Percentiles rank a stretch among this genome's conserved stretches.
phyloP scores from a whole-genome alignment of 352 stramenopile species.

The Globisporangium cystogenes region DNA sequence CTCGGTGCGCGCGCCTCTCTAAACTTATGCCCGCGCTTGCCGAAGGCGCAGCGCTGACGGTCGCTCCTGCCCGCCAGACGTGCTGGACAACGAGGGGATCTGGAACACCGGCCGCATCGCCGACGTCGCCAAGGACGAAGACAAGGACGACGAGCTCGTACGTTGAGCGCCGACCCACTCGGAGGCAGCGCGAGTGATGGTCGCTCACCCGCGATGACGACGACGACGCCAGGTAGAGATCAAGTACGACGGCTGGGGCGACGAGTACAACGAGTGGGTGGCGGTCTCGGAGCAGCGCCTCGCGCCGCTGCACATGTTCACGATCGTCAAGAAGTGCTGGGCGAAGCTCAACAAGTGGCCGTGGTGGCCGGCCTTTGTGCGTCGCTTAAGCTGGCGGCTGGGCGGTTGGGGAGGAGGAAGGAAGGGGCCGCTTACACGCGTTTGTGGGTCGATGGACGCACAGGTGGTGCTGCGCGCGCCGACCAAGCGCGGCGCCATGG shows the following conservation, averaged over 20 bases:
- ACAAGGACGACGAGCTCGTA: slow-evolving; percentile 52
- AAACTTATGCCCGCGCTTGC: background rate
- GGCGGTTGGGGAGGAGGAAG: no score
- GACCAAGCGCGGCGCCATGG: slow-evolving; percentile 41
- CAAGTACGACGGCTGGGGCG: slow-evolving; percentile 81
- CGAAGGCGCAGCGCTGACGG: slow-evolving; percentile 11
- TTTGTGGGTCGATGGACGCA: no score
- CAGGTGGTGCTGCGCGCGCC: slow-evolving; percentile 68
- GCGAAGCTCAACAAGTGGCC: slow-evolving; percentile 81
- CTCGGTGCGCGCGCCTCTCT: slow-evolving; percentile 32
- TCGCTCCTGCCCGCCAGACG: slow-evolving; percentile 43
- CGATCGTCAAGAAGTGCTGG: slow-evolving; percentile 84
- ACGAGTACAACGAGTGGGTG: slow-evolving; percentile 82
- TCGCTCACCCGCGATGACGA: background rate
- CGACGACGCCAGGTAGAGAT: slow-evolving; percentile 77
- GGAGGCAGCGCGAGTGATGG: background rate
- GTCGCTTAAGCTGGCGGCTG: slow-evolving; percentile 3
- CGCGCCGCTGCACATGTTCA: slow-evolving; percentile 75
- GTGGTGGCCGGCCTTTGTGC: slow-evolving; percentile 76
- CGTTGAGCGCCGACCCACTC: no score
- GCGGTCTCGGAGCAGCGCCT: slow-evolving; percentile 44
- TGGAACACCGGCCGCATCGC: slow-evolving; percentile 76
- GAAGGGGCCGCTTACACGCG: background rate
- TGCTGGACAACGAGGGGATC: slow-evolving; percentile 79
- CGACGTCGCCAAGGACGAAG: slow-evolving; percentile 56